phyloP scores from a whole-genome alignment of 169 alveolate genomes.

The Eimeria sp. region DNA sequence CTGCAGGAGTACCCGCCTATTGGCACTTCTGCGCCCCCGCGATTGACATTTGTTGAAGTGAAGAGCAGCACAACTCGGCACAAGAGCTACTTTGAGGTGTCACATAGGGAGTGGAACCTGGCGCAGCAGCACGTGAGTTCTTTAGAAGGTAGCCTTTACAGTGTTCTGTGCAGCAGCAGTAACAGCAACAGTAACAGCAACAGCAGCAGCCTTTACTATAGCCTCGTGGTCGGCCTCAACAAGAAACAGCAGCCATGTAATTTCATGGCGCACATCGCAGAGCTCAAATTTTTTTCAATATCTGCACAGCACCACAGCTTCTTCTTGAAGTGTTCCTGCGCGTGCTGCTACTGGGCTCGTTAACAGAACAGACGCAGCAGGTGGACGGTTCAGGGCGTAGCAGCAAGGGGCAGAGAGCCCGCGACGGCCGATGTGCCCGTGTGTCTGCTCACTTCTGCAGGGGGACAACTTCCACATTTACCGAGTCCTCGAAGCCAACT shows the following conservation, averaged over 20 bases:
- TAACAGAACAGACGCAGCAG: background rate
- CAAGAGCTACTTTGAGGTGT: constrained; percentile 77
- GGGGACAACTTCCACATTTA: constrained; percentile 73
- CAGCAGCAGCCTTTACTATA: background rate
- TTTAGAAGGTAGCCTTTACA: background rate
- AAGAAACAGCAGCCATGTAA: background rate
- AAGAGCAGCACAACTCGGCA: constrained; percentile 45
- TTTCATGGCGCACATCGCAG: too few relatives aligned
- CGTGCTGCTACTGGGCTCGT: too few relatives aligned
- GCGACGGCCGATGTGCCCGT: background rate
- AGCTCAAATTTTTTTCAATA: too few relatives aligned
- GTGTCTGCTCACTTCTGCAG: background rate
- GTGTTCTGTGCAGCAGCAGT: background rate
- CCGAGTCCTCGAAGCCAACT: constrained; percentile 60
- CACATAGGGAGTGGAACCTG: constrained; percentile 81
- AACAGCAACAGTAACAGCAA: background rate
- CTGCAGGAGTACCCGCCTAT: constrained; percentile 64
- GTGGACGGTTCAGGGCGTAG: background rate
- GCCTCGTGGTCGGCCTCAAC: background rate
- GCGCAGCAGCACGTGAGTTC: constrained; percentile 79
- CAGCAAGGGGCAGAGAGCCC: background rate
- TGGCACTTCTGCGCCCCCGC: constrained; percentile 52
- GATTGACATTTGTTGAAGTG: constrained; percentile 76
- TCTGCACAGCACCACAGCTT: too few relatives aligned
- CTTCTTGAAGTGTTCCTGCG: too few relatives aligned